A percentile compares a stretch with the other conserved stretches of the same genome.
These are phyloP conservation scores for Solanum sparsipilum DNA, from an alignment of 257 asterid genomes.

Conservation along the genomic window DNA sequence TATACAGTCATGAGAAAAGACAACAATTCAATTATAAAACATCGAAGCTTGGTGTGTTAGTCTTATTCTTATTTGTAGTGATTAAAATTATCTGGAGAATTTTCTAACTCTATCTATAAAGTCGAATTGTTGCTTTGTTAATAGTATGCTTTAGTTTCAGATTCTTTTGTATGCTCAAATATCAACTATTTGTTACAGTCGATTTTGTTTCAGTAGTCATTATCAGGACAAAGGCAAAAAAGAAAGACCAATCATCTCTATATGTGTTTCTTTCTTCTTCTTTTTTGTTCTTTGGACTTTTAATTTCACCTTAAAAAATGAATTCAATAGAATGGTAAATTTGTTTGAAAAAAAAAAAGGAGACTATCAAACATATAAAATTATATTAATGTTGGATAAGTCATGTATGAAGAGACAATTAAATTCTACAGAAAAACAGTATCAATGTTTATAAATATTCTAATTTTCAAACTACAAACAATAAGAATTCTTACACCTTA, in stretches of 20 bases:
- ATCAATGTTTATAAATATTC: not conserved
- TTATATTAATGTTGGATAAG: not conserved
- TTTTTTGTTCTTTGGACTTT: not conserved
- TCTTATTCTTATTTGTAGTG: not conserved
- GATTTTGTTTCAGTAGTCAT: not conserved
- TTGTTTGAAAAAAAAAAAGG: not conserved
- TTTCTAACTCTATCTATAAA: not conserved
- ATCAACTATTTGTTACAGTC: not conserved
- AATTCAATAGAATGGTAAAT: not conserved
- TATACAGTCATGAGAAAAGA: not conserved
- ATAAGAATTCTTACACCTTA: not conserved
- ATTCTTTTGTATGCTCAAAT: not conserved
- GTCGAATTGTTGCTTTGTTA: not conserved
- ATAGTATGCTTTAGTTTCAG: not conserved
- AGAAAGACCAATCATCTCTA: not conserved
- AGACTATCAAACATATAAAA: too few species aligned
- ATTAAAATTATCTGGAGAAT: not conserved
- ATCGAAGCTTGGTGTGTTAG: not conserved
- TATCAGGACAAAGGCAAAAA: not conserved
- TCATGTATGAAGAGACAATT: not conserved
- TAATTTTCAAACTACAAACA: not conserved
- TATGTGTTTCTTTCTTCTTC: not conserved
- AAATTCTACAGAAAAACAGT: not conserved
- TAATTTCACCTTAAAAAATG: not conserved
- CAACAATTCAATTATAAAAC: too few species aligned